These are phyloP conservation scores for Pleurotus salmoneostramineus DNA, from an alignment of 768 basidiomycete genomes.

Conservation along the genomic window DNA sequence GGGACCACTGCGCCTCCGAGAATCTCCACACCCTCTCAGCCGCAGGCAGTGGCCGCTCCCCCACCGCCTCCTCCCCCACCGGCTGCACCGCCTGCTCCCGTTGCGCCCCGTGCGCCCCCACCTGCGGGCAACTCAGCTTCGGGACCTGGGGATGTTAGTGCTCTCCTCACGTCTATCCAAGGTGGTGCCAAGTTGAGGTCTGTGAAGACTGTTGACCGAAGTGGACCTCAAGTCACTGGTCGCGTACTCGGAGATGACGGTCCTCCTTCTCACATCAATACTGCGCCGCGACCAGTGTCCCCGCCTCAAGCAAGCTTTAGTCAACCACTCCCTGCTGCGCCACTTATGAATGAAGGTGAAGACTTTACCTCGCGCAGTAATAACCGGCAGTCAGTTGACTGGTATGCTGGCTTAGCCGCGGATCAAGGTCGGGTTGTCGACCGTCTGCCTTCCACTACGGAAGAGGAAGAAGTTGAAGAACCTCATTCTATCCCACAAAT, in stretches of 20 bases:
- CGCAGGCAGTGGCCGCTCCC: conserved; percentile 19
- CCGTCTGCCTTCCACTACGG: conserved; percentile 47
- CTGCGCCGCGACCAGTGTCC: conserved; percentile 37
- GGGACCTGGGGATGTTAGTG: conserved; percentile 49
- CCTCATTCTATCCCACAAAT: conserved; percentile 46
- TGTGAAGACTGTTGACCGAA: conserved; percentile 81
- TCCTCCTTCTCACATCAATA: conserved; percentile 67
- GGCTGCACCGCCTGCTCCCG: conserved; percentile 24
- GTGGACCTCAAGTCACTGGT: conserved; percentile 65
- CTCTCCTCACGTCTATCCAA: conserved; percentile 78
- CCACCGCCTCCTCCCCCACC: conserved; percentile 28
- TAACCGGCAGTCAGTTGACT: conserved; percentile 81
- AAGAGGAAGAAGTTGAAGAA: conserved; percentile 57
- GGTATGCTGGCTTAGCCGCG: conserved; percentile 86
- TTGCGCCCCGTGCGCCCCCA: conserved; percentile 35
- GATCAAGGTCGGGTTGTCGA: conserved; percentile 45
- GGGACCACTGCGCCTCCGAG: conserved; percentile 25
- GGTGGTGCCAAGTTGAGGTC: conserved; percentile 68
- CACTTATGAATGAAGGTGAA: conserved; percentile 18
- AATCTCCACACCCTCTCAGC: conserved; percentile 21
- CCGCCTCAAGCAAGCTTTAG: conserved; percentile 29
- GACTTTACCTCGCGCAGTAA: conserved; percentile 19
- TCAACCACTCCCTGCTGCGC: conserved; percentile 22
- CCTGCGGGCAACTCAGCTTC: conserved; percentile 27
- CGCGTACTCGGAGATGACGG: conserved; percentile 72